Conservation (phyloP, 805 yeast genomes). For the Zygosaccharomyces gambellarensis region DNA sequence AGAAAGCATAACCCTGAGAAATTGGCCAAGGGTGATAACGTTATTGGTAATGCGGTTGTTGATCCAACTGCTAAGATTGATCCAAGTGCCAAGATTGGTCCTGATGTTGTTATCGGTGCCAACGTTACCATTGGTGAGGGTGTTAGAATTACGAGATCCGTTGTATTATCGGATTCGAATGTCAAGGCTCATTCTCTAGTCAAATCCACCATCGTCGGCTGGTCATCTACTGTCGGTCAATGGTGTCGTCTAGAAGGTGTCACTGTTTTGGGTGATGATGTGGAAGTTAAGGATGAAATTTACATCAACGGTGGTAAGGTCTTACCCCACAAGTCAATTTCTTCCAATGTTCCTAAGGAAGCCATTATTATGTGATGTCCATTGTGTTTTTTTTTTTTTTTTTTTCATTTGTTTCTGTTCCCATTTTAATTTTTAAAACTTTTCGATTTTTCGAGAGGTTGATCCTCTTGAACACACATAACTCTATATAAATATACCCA, state of each 20-base stretch:
- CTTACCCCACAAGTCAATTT: slow-evolving; percentile 95
- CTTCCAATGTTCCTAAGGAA: slow-evolving; percentile 94
- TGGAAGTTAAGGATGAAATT: slow-evolving; percentile 95
- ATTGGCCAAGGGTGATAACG: slow-evolving; percentile 65
- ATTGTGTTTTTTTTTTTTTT: neutral
- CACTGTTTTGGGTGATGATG: slow-evolving; percentile 98
- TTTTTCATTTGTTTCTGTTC: neutral
- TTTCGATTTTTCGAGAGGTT: neutral
- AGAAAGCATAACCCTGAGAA: slow-evolving; percentile 71
- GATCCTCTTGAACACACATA: neutral
- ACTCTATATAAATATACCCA: slow-evolving; percentile 1
- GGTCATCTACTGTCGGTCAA: slow-evolving; percentile 97
- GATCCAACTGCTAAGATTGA: slow-evolving; percentile 94
- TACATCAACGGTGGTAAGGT: slow-evolving; percentile 99
- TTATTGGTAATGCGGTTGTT: slow-evolving; percentile 85
- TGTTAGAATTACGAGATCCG: slow-evolving; percentile 96
- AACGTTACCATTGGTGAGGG: slow-evolving; percentile 95
- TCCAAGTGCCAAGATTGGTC: slow-evolving; percentile 93
- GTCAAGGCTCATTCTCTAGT: slow-evolving; percentile 98
- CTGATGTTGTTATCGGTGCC: slow-evolving; percentile 96
- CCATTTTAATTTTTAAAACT: neutral
- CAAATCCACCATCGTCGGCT: slow-evolving; percentile 95
- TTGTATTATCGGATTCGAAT: slow-evolving; percentile 81
- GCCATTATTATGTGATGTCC: slow-evolving; percentile 86
- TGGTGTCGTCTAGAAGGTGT: slow-evolving; percentile 99